These are phyloP conservation scores for Ciborinia camelliae DNA, from an alignment of 2,329 filamentous ascomycete species.

Conservation along the genomic window DNA sequence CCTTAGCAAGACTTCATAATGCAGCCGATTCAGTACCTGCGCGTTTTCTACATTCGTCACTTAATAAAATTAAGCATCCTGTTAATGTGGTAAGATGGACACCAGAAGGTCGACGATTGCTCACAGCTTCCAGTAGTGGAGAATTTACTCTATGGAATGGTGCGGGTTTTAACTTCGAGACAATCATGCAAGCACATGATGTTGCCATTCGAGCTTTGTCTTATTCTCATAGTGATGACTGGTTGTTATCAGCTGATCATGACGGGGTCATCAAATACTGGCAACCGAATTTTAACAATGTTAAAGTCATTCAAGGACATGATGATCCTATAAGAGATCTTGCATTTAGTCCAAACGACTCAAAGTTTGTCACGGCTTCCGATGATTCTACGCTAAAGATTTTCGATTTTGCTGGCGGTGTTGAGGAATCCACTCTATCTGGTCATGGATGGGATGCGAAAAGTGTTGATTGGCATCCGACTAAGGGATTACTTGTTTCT, in stretches of 20 bases:
- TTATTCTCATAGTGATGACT: conserved; percentile 95
- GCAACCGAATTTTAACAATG: conserved; percentile 99
- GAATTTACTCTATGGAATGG: conserved; percentile 99
- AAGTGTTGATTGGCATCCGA: conserved; percentile 95
- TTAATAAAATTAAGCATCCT: conserved; percentile 97
- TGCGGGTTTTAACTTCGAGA: conserved; percentile 98
- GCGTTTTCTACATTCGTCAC: conserved; percentile 95
- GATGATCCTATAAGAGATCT: conserved; percentile 86
- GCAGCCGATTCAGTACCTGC: conserved; percentile 86
- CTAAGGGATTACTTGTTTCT: conserved; percentile 88
- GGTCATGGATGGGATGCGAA: conserved; percentile 99
- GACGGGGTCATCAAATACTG: conserved; percentile 97
- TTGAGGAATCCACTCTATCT: conserved; percentile 76
- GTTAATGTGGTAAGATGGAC: conserved; percentile 98
- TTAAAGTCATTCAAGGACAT: conserved; percentile 90
- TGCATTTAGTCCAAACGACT: conserved; percentile 88
- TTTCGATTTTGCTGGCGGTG: conserved; percentile 87
- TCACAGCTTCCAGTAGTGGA: conserved; percentile 93
- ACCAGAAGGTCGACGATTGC: conserved; percentile 82
- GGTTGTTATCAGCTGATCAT: conserved; percentile 93
- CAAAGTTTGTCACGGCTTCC: conserved; percentile 93
- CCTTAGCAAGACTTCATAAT: conserved; percentile 67
- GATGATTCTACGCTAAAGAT: conserved; percentile 94
- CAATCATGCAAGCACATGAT: conserved; percentile 97
- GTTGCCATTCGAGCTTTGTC: conserved; percentile 75